Conservation (phyloP, 805 yeast species). For the Teunomyces lycoperdinae region DNA sequence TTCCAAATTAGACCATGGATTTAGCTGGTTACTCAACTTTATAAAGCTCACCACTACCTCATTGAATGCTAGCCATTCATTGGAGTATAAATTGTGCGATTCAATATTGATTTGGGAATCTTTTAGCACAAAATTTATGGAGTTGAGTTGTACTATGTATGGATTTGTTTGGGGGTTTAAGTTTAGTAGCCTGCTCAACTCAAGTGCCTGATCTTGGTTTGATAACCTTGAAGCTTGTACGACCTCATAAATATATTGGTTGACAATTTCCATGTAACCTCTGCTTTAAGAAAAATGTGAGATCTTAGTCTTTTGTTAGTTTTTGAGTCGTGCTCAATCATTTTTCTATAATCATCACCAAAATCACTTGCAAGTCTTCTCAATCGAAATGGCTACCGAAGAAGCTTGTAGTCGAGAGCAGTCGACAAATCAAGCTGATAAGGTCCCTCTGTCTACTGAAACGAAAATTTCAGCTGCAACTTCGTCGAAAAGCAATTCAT, state of each 20-base stretch:
- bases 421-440: background rate
- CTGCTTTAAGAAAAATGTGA: background rate
- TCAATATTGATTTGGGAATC: constrained; percentile 18
- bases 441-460: background rate
- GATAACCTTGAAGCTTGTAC: constrained; percentile 25
- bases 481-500: background rate
- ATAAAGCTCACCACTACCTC: constrained; percentile 45
- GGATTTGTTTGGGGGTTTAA: constrained; percentile 25
- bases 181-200: constrained; percentile 19
- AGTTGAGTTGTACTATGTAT: constrained; percentile 23
- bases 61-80: constrained; percentile 48
- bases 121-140: background rate
- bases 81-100: constrained; percentile 20
- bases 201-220: constrained; percentile 17
- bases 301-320: background rate
- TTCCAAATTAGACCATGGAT: constrained; percentile 50
- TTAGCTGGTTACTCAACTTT: constrained; percentile 45
- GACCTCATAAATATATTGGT: constrained; percentile 26
- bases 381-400: constrained; percentile 1
- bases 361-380: background rate
- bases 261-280: constrained; percentile 6
- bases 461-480: background rate
- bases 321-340: background rate
- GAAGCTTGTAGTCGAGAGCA: background rate
- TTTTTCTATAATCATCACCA: background rate